Evolutionary conservation across 2,329 filamentous ascomycete genomes (phyloP).

Genomic region (Aphanoascus verrucosus): DNA sequence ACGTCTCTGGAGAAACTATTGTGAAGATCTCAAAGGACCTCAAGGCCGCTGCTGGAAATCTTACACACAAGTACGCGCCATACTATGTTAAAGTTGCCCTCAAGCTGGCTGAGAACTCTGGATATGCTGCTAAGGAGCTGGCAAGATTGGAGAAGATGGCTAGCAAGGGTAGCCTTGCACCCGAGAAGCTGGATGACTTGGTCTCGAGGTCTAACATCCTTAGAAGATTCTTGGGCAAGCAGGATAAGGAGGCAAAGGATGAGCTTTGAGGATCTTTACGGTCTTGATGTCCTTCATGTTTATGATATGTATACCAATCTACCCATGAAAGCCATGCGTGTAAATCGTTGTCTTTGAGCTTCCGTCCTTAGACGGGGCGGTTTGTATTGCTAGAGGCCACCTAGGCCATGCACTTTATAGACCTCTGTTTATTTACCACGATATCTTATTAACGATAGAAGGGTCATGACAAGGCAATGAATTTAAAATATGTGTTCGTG

Average conservation of each 20-base stretch:
- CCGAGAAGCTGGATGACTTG: slow-evolving; percentile 80
- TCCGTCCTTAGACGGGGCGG: not conserved
- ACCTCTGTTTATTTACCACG: too few species aligned
- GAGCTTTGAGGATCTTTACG: slow-evolving; percentile 48
- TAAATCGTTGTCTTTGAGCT: not conserved
- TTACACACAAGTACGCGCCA: slow-evolving; percentile 73
- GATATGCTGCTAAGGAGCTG: slow-evolving; percentile 76
- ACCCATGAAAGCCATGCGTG: too few species aligned
- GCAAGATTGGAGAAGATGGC: slow-evolving; percentile 68
- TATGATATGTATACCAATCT: not conserved
- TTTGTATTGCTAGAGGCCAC: not conserved
- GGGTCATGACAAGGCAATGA: too few species aligned
- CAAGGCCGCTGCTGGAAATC: slow-evolving; percentile 55
- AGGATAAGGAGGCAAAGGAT: slow-evolving; percentile 52
- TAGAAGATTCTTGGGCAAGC: slow-evolving; percentile 58
- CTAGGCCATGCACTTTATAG: not conserved
- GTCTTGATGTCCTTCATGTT: not conserved
- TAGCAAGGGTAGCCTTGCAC: slow-evolving; percentile 73
- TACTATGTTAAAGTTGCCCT: slow-evolving; percentile 90
- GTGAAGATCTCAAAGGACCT: slow-evolving; percentile 58
- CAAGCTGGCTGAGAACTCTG: slow-evolving; percentile 68
- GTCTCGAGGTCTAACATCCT: slow-evolving; percentile 80
- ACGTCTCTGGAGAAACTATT: slow-evolving; percentile 47
- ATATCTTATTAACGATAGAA: too few species aligned
- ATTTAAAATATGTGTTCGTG: too few species aligned